phyloP scores from a whole-genome alignment of 495 filamentous ascomycete genomes.

The Glonium stellatum region DNA sequence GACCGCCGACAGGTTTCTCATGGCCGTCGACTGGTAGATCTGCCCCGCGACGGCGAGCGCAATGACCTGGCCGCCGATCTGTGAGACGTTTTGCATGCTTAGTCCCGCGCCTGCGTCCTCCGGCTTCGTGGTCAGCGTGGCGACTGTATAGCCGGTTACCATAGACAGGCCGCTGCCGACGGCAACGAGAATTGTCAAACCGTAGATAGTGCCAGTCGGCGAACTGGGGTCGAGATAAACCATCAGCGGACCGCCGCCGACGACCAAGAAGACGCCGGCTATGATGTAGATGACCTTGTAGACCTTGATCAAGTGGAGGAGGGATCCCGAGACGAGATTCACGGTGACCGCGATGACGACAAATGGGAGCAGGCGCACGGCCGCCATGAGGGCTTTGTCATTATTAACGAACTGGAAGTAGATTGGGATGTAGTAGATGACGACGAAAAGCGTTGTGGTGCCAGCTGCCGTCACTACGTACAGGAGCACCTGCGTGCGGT shows the following conservation, averaged over 20 bases:
- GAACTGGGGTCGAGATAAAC: background rate
- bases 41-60: background rate
- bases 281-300: constrained; percentile 16
- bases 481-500: too few relatives aligned
- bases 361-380: background rate
- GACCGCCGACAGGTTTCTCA: background rate
- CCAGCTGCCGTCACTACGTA: too few relatives aligned
- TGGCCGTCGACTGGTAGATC: background rate
- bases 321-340: constrained; percentile 3
- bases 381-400: background rate
- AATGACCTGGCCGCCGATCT: background rate
- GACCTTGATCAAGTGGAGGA: constrained; percentile 8
- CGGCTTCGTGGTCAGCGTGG: background rate
- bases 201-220: constrained; percentile 11
- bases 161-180: background rate
- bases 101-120: background rate
- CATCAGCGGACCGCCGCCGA: constrained; percentile 16
- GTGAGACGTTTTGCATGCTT: background rate
- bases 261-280: constrained; percentile 10
- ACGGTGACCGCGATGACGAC: too few relatives aligned
- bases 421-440: background rate
- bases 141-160: constrained; percentile 3
- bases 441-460: too few relatives aligned
- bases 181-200: constrained; percentile 12
- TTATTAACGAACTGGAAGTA: constrained; percentile 1